Evolutionary conservation across 2,329 filamentous ascomycete genomes (phyloP).

Genomic region (Triangularia verruculosa): DNA sequence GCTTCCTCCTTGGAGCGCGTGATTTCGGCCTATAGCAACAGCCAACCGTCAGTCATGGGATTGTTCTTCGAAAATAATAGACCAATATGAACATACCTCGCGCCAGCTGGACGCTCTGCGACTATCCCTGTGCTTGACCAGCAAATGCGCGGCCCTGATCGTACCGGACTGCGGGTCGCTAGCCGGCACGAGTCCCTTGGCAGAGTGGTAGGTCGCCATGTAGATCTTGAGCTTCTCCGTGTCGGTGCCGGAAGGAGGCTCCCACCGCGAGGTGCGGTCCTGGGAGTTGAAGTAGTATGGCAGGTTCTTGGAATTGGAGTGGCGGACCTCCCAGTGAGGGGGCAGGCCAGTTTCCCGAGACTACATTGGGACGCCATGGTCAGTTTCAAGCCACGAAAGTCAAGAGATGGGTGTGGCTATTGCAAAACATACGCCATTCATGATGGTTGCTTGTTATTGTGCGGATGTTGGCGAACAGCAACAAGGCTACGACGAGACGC

Average conservation of each 20-base stretch:
- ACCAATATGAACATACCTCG: slow-evolving; percentile 56
- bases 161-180: slow-evolving; percentile 57
- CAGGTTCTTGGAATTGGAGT: slow-evolving; percentile 97
- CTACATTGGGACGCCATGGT: neutral
- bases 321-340: slow-evolving; percentile 88
- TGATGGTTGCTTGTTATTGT: neutral
- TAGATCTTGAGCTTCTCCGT: slow-evolving; percentile 89
- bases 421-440: slow-evolving; percentile 9
- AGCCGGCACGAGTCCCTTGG: slow-evolving; percentile 40
- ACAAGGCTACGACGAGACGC: neutral
- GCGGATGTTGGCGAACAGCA: neutral
- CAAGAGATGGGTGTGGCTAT: neutral
- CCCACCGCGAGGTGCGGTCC: slow-evolving; percentile 91
- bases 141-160: slow-evolving; percentile 87
- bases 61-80: neutral
- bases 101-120: slow-evolving; percentile 90
- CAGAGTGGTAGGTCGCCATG: slow-evolving; percentile 84
- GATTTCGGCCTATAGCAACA: slow-evolving; percentile 62
- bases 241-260: slow-evolving; percentile 84
- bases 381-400: slow-evolving; percentile 1
- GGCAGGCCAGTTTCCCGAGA: slow-evolving; percentile 71
- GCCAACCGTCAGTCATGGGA: neutral
- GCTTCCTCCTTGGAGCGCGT: slow-evolving; percentile 88
- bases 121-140: slow-evolving; percentile 90
- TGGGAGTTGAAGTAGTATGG: slow-evolving; percentile 95